Evolutionary conservation across 129 eudicot species (phyloP), one percentile per base, ranked within the genome.

Genomic region (Dittrichia graveolens): DNA sequence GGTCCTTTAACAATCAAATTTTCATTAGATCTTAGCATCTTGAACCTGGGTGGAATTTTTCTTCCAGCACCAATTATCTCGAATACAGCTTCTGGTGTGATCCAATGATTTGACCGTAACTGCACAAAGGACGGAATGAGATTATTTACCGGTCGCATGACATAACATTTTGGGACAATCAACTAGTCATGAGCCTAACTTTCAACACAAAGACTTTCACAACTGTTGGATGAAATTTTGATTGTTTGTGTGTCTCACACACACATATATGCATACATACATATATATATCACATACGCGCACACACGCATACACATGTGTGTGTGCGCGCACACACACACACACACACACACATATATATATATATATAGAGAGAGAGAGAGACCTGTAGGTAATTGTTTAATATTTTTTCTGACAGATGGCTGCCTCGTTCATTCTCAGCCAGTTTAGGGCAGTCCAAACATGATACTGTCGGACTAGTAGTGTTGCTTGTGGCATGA

Each of bases 11-110:
- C 3, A 2, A 6, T 16, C 24, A 69, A 34, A 10, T 39, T 39
- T 38, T 61, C 31, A 4, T 31, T 16, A 3, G 11, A 37, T 4
- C 8, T 11, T 69, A 37, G 48, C 47, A 1, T 2, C 48, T n/a
- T 7, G 61, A 50, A 69, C 45, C 48, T 15, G 4, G 34, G 38
- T 38, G 74, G 74, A 67, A 47, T 31, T 47, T 35, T 45, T 5
- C 72, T 46, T 67, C 59, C 71, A 46, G 43, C 72, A 24, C 74
- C 74, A 69, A 69, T 8, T 50, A 69, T 69, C 74, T 37, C 74
- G 52, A 69, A 69, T 35, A 69, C 61, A 69, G 74, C 74, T 52
- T 69, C 61, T 7, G 74, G 49, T 69, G 74, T 15, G 10, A 37
- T 50, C 74, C 74, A 69, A 52, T 40, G 14, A 35, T 40, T 38